Evolutionary conservation across 352 stramenopile species (phyloP), one percentile per base, ranked within the genome.

Genomic region (Globisporangium middletonii): DNA sequence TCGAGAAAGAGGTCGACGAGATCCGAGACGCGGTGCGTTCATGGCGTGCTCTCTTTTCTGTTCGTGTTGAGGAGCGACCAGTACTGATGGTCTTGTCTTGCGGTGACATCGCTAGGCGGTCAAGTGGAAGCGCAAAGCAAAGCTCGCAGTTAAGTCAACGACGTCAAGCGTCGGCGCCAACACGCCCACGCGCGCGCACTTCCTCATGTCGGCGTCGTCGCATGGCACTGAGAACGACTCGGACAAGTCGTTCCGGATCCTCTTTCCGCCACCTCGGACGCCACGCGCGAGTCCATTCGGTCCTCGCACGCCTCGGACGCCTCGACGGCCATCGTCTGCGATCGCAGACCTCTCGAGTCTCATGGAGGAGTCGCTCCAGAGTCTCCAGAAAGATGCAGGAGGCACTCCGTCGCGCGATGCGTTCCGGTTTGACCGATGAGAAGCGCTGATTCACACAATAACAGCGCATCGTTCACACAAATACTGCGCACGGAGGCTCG

Each of bases 41-140:
- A 46, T 13, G 2, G 44, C 12, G 19, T 33, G 33, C 28, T 1
- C 33, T 11, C 5, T 11, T 35, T 2, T 3, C n/a, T 46, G 48
- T 37, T 5, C 6, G 11, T n/a, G 11, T 4, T 27, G 38, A 28
- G 23, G 12, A 53, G 16, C 30, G 23, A 2, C 42, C 19, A 19
- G 11, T 26, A 33, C 8, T 60, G 33, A 41, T 49, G 59, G 23
- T 68, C 1, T 19, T 41, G 11, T 61, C 15, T 18, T 19, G 30
- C 44, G 15, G 18, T 6, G 4, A 4, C n/a, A 4, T 1, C 18
- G 41, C 19, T 5, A 65, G 60, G 62, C 68, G 44, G 68, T 64
- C 18, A 85, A 83, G 45, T 92, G 79, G 79, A 92, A 88, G 56
- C 71, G 77, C 15, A 88, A 88, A 63, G 79, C 79, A 12, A 91